Conservation (phyloP, 306 rosid genomes). For the Vigna unguiculata region DNA sequence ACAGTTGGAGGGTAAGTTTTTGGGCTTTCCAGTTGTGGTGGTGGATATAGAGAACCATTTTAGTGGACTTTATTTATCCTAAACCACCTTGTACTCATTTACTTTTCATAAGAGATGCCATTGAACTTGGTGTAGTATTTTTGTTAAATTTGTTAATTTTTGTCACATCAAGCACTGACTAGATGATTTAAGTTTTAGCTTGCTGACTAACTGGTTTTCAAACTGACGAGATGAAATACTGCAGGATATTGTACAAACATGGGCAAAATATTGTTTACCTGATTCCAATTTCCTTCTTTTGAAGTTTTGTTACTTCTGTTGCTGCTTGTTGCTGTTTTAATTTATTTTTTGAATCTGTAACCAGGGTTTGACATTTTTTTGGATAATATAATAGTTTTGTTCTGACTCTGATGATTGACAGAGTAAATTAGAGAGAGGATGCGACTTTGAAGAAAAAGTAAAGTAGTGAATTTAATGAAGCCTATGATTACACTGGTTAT, state of each 20-base stretch:
- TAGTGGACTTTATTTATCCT: constrained; percentile 3
- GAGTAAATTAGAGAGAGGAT: neutral
- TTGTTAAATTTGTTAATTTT: constrained; percentile 16
- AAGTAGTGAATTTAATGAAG: neutral
- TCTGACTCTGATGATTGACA: neutral
- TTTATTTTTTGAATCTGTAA: neutral
- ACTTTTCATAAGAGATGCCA: neutral
- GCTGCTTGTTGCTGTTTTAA: neutral
- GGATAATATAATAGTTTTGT: neutral
- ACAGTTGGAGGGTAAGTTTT: constrained; percentile 64
- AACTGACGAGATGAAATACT: constrained; percentile 7
- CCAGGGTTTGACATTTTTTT: neutral
- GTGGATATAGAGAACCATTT: constrained; percentile 17
- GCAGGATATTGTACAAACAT: neutral
- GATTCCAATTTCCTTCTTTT: neutral
- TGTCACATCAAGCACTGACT: neutral
- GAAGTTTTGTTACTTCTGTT: neutral
- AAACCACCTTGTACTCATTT: constrained; percentile 12
- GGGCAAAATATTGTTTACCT: neutral
- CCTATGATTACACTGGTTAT: constrained; percentile 7
- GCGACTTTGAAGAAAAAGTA: neutral
- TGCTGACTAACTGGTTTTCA: neutral
- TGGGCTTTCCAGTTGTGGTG: neutral
- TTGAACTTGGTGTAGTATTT: neutral
- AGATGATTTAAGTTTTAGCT: constrained; percentile 17